Evolutionary conservation across 371 early-diverging fungal genomes (phyloP).

Genomic region (Apophysomyces ossiformis): DNA sequence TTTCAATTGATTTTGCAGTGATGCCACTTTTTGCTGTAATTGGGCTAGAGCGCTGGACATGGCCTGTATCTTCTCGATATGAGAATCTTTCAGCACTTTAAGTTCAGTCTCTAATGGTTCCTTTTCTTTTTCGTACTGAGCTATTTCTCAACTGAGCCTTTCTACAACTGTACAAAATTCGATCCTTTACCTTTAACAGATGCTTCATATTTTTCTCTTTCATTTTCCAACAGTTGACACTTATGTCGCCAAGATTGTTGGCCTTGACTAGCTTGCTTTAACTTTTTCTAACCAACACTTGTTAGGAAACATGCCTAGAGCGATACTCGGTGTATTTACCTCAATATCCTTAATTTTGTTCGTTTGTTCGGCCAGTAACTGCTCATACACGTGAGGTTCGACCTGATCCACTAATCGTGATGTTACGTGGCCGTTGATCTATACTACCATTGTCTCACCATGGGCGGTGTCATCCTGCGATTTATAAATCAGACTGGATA

Average conservation of each 20-base stretch:
- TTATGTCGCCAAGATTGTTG: constrained; percentile 33
- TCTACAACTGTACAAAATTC: not conserved
- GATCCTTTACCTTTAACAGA: constrained; percentile 28
- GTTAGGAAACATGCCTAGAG: not conserved
- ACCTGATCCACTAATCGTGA: not conserved
- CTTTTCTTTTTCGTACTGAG: constrained; percentile 38
- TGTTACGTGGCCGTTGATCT: not conserved
- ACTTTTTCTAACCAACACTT: not conserved
- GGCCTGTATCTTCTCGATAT: constrained; percentile 39
- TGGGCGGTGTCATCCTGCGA: not conserved
- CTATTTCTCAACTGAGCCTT: constrained; percentile 19
- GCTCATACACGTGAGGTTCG: constrained; percentile 3
- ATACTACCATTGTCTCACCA: not conserved
- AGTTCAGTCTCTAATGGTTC: constrained; percentile 31
- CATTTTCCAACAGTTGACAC: constrained; percentile 39
- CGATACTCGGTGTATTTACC: not conserved
- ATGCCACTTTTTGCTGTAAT: constrained; percentile 21
- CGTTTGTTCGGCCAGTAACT: constrained; percentile 3
- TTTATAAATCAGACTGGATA: not conserved
- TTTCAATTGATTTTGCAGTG: constrained; percentile 26
- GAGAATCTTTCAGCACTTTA: constrained; percentile 35
- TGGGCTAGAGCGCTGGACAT: constrained; percentile 34
- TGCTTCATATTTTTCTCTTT: constrained; percentile 35
- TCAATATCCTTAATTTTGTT: not conserved
- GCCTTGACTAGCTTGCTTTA: not conserved